Conservation (phyloP, 495 filamentous ascomycete genomes). For the Lichina pygmaea region DNA sequence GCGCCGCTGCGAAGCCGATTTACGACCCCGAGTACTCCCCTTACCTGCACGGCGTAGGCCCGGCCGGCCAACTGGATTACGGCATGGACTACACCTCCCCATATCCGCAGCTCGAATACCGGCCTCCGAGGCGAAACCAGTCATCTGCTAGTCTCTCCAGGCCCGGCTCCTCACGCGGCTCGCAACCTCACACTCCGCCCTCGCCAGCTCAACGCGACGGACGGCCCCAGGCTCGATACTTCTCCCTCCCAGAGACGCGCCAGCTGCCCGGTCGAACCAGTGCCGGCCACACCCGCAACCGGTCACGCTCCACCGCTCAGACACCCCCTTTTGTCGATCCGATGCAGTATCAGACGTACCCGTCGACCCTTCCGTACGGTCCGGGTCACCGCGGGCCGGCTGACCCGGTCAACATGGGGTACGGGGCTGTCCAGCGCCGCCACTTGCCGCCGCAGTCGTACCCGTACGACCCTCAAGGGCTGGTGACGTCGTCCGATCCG, state of each 20-base stretch:
- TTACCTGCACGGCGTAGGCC: background rate
- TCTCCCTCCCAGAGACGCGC: background rate
- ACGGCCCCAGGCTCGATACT: constrained; percentile 1
- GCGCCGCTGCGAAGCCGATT: background rate
- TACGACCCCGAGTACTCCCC: background rate
- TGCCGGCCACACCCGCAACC: background rate
- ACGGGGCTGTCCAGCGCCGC: background rate
- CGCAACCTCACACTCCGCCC: background rate
- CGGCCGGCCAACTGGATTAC: constrained; percentile 4
- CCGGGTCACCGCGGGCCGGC: background rate
- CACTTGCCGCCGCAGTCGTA: too few relatives aligned
- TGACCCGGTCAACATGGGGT: background rate
- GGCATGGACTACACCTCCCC: background rate
- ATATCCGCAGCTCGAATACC: constrained; percentile 1
- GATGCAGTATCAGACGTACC: constrained; percentile 1
- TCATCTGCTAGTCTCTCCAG: background rate
- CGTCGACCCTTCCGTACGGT: background rate
- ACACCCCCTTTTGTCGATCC: background rate
- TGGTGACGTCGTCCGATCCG: too few relatives aligned
- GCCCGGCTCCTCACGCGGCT: background rate
- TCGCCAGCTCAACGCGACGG: background rate
- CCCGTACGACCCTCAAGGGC: too few relatives aligned
- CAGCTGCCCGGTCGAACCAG: constrained; percentile 1
- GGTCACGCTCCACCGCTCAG: constrained; percentile 1
- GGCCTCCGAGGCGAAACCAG: background rate